Evolutionary conservation across 345 rosid species (phyloP), one percentile per base, ranked within the genome.

Genomic region (Eucalyptus regnans): DNA sequence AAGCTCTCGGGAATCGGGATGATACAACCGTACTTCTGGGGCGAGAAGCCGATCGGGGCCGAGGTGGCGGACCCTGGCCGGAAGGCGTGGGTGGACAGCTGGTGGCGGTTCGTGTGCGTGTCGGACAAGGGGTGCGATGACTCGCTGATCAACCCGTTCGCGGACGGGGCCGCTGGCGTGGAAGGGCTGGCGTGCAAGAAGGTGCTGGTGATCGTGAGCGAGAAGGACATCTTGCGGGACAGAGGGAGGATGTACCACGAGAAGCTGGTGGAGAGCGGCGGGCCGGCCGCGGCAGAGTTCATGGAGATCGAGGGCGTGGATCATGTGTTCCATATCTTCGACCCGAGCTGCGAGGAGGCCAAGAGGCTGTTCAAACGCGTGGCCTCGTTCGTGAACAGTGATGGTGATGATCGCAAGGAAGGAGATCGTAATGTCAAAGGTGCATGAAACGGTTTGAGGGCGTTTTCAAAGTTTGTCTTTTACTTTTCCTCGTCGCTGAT

Each of bases 1-100:
- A 90, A 94, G 86, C 54, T 97, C 90, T 87, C 79, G 41, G 98
- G 98, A 50, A 91, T 97, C 22, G 93, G 90, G n/a, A 92, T 97
- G 98, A 90, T 97, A 89, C 91, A 93, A 33, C 98, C 98, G 7
- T 96, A 95, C 58, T 96, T 97, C 87, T 95, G 96, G 97, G 96
- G 96, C 37, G 79, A 88, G 22, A 86, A 93, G 76, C 98, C 96
- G 22, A 94, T 95, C 2, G 96, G 98, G 31, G 90, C 86, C 11
- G 99, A 97, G 92, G 48, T 86, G 8, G 86, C 43, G 1, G 95
- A 97, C 71, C 60, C 3, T 27, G 66, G 83, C 0, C 93, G 96
- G 90, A 96, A 93, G 89, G 85, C 93, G 71, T 91, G 94, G 95
- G 99, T 97, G 43, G 99, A 97, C 41, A 89, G 90, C 43, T 97